These are phyloP conservation scores for Neofusicoccum kwambonambiense DNA, from an alignment of 2,329 filamentous ascomycete genomes.

Conservation along the genomic window DNA sequence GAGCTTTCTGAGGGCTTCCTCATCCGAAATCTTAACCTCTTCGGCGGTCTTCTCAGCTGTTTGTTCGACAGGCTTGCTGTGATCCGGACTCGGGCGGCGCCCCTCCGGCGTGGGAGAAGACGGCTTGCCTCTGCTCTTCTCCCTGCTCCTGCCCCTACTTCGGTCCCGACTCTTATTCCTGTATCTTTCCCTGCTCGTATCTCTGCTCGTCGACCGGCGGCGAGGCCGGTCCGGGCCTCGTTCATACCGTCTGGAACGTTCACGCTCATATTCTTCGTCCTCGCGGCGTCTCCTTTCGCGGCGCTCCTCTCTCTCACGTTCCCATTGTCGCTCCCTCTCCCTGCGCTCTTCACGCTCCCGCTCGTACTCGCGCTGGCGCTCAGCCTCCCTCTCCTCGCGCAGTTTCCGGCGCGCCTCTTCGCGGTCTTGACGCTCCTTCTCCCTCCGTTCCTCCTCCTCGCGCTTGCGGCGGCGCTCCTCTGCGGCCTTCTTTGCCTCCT, in stretches of 20 bases:
- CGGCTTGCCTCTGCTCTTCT: slow-evolving; percentile 20
- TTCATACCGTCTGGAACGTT: slow-evolving; percentile 30
- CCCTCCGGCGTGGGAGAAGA: slow-evolving; percentile 17
- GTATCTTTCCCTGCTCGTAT: slow-evolving; percentile 4
- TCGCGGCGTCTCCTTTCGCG: slow-evolving; percentile 37
- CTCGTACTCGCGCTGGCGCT: slow-evolving; percentile 46
- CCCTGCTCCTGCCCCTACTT: slow-evolving; percentile 21
- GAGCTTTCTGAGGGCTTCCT: slow-evolving; percentile 34
- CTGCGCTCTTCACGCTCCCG: slow-evolving; percentile 50
- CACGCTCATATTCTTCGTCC: slow-evolving; percentile 52
- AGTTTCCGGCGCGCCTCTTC: slow-evolving; percentile 39
- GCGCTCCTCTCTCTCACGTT: slow-evolving; percentile 19
- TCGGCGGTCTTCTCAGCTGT: slow-evolving; percentile 29
- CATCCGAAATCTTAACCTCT: slow-evolving; percentile 35
- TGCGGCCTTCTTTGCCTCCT: slow-evolving; percentile 58
- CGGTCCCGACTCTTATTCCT: background rate
- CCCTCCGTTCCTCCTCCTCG: slow-evolving; percentile 44
- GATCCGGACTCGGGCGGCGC: slow-evolving; percentile 12
- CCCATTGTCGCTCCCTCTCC: slow-evolving; percentile 38
- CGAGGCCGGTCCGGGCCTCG: slow-evolving; percentile 30
- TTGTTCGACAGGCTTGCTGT: slow-evolving; percentile 20
- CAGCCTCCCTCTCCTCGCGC: slow-evolving; percentile 45
- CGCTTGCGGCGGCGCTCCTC: slow-evolving; percentile 51
- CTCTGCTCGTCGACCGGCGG: slow-evolving; percentile 11
- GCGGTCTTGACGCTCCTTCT: slow-evolving; percentile 32